Conservation (phyloP, 2,329 filamentous ascomycete species). For the Verruconis gallopava region DNA sequence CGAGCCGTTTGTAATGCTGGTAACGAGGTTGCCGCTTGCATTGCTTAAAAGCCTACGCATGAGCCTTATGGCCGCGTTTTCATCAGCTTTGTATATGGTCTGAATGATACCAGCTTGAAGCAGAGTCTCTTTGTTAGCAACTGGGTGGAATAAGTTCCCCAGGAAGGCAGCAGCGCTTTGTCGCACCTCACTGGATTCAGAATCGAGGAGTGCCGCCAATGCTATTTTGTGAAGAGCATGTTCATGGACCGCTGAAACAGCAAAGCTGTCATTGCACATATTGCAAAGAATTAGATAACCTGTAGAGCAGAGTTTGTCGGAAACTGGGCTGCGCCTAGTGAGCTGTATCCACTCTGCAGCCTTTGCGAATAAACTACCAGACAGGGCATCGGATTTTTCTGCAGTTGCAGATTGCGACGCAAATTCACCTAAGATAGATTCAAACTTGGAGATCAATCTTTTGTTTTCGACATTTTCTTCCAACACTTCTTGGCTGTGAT, state of each 20-base stretch:
- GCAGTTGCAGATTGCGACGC: neutral
- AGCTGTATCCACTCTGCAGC: neutral
- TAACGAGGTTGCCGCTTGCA: neutral
- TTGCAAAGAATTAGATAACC: neutral
- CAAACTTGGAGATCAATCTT: too few species aligned
- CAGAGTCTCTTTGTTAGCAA: neutral
- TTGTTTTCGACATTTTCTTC: too few species aligned
- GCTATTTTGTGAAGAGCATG: neutral
- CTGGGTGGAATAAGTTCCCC: neutral
- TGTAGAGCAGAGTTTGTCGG: neutral
- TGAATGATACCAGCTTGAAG: too few species aligned
- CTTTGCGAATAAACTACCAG: too few species aligned
- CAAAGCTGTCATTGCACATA: neutral
- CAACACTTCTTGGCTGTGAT: too few species aligned
- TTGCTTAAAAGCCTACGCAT: neutral
- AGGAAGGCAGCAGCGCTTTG: neutral
- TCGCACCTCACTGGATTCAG: neutral
- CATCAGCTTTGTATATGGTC: too few species aligned
- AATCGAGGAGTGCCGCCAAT: neutral
- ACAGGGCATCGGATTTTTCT: too few species aligned
- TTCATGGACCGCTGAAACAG: neutral
- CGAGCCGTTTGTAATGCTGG: neutral
- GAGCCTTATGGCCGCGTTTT: neutral
- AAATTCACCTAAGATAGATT: neutral
- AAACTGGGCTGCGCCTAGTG: neutral